These are phyloP conservation scores for Syzygium grande DNA, from an alignment of 345 rosid genomes.

Conservation along the genomic window DNA sequence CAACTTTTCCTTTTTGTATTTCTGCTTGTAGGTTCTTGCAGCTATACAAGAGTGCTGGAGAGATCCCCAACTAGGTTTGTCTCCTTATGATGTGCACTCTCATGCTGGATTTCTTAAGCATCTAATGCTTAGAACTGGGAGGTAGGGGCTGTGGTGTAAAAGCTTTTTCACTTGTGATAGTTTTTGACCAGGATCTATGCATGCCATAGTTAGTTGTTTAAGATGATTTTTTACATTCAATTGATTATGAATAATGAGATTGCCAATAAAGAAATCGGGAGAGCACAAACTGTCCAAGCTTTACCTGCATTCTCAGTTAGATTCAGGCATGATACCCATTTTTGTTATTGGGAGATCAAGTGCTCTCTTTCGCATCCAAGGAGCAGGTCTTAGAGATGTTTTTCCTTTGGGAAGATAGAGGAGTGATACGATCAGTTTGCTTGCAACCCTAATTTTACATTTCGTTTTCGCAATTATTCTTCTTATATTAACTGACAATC, in stretches of 20 bases:
- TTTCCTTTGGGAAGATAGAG: background rate
- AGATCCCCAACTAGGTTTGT: slow-evolving; percentile 59
- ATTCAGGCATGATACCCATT: background rate
- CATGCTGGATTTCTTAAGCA: slow-evolving; percentile 92
- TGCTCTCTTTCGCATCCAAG: background rate
- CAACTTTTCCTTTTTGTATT: background rate
- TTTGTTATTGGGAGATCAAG: background rate
- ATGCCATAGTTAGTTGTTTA: background rate
- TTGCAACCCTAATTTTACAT: background rate
- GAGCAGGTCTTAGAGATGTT: background rate
- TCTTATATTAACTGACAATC: background rate
- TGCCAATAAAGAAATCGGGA: background rate
- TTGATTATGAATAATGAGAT: background rate
- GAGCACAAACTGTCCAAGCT: background rate
- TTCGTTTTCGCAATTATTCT: background rate
- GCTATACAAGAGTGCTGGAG: slow-evolving; percentile 84
- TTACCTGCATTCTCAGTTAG: background rate
- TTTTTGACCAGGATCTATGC: background rate
- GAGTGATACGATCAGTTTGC: background rate
- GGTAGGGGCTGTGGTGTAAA: slow-evolving; percentile 28
- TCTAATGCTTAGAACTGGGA: slow-evolving; percentile 90
- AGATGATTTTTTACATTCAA: background rate
- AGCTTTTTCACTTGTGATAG: background rate
- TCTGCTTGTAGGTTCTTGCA: slow-evolving; percentile 53
- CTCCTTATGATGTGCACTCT: slow-evolving; percentile 74